These are phyloP conservation scores for Exserohilum rostratum DNA, from an alignment of 2,329 filamentous ascomycete species.

Conservation along the genomic window DNA sequence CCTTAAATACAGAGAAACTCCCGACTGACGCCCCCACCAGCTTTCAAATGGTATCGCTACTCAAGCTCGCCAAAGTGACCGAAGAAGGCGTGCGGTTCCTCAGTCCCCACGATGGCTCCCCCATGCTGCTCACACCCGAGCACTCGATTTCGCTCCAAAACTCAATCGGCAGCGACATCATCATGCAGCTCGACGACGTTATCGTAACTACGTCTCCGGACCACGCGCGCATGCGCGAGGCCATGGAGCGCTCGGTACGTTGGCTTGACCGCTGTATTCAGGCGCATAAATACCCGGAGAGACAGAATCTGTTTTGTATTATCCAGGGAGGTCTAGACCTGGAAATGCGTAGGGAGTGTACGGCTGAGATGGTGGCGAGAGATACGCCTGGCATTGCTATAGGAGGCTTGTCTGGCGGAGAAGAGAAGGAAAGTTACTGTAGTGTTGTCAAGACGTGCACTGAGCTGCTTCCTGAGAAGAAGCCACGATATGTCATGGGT, in stretches of 20 bases:
- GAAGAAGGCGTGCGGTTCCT: conserved; percentile 95
- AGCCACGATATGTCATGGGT: conserved; percentile 99
- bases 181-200: conserved; percentile 99
- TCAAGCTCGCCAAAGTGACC: conserved; percentile 90
- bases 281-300: conserved; percentile 80
- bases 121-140: conserved; percentile 96
- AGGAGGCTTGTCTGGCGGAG: conserved; percentile 90
- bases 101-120: conserved; percentile 92
- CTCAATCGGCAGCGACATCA: conserved; percentile 96
- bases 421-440: conserved; percentile 93
- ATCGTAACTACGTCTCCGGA: conserved; percentile 96
- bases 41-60: conserved; percentile 97
- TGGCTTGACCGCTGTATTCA: conserved; percentile 96
- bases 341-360: conserved; percentile 83
- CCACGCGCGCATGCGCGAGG: conserved; percentile 83
- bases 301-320: conserved; percentile 96
- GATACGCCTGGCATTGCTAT: conserved; percentile 97
- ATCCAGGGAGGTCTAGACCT: conserved; percentile 95
- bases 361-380: conserved; percentile 81
- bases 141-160: conserved; percentile 97
- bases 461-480: conserved; percentile 79
- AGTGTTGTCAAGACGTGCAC: conserved; percentile 89
- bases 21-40: conserved; percentile 57
- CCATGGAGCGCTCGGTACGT: conserved; percentile 90
- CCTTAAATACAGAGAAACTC: conserved; percentile 11